Conservation (phyloP, 2,329 filamentous ascomycete genomes). For the Curvularia sp. region DNA sequence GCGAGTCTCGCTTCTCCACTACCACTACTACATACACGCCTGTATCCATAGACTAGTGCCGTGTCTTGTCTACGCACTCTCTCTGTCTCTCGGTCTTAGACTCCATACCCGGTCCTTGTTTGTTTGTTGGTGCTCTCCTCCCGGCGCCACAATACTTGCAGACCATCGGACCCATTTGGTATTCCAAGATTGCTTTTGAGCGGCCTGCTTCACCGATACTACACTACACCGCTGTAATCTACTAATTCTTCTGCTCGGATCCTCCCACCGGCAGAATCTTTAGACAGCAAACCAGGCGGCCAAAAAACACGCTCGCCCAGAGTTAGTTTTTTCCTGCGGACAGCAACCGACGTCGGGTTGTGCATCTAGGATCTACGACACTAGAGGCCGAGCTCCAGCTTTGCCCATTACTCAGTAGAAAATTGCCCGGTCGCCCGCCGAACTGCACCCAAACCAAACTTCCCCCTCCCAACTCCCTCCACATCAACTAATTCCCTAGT, state of each 20-base stretch:
- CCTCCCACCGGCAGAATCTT: constrained; percentile 30
- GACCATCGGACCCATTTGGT: constrained; percentile 5
- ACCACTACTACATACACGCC: neutral
- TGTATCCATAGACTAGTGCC: constrained; percentile 7
- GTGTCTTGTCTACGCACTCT: constrained; percentile 19
- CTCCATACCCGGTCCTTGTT: constrained; percentile 20
- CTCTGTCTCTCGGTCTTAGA: neutral
- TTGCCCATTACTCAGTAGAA: constrained; percentile 27
- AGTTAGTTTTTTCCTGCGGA: constrained; percentile 5
- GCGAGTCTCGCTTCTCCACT: constrained; percentile 1
- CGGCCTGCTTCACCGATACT: constrained; percentile 16
- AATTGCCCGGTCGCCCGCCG: constrained; percentile 33
- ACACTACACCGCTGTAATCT: constrained; percentile 17
- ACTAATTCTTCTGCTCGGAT: constrained; percentile 32
- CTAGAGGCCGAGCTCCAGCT: constrained; percentile 35
- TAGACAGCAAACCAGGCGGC: constrained; percentile 1
- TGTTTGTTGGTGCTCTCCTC: constrained; percentile 26
- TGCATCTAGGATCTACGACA: constrained; percentile 24
- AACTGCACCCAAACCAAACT: constrained; percentile 20
- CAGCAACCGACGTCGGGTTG: constrained; percentile 9
- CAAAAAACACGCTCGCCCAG: neutral
- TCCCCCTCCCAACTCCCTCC: constrained; percentile 16
- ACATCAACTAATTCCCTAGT: constrained; percentile 25
- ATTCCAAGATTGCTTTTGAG: constrained; percentile 14
- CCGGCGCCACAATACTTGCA: constrained; percentile 20